phyloP scores from a whole-genome alignment of 1,284 basidiomycete species.

The Xerocomus amazonicus region DNA sequence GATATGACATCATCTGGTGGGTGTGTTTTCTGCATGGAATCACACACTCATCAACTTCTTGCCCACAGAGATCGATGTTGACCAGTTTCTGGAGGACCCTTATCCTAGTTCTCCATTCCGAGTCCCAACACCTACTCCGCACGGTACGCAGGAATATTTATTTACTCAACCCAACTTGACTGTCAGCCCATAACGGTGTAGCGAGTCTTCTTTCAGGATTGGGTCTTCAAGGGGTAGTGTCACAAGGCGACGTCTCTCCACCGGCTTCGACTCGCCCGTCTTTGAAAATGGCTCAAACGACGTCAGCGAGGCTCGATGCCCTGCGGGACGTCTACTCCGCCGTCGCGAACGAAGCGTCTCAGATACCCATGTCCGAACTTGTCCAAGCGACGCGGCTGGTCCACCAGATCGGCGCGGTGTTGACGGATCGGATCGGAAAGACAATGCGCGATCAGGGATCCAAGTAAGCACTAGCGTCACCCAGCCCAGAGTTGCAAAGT shows the following conservation, averaged over 20 bases:
- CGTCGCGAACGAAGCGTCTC: slow-evolving; percentile 35
- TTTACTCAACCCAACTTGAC: background rate
- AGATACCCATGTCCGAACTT: slow-evolving; percentile 38
- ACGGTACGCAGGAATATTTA: slow-evolving; percentile 7
- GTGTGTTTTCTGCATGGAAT: background rate
- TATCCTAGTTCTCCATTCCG: slow-evolving; percentile 6
- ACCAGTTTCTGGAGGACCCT: slow-evolving; percentile 17
- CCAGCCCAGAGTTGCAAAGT: too few species aligned
- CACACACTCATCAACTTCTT: background rate
- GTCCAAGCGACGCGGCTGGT: slow-evolving; percentile 36
- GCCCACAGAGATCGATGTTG: slow-evolving; percentile 22
- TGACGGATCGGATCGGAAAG: slow-evolving; percentile 38
- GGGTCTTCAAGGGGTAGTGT: slow-evolving; percentile 4
- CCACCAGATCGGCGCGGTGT: slow-evolving; percentile 35
- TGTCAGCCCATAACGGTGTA: background rate
- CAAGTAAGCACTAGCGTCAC: background rate
- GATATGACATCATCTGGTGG: slow-evolving; percentile 25
- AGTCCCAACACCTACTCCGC: background rate
- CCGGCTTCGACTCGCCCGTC: slow-evolving; percentile 14
- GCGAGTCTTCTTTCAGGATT: background rate
- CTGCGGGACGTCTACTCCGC: slow-evolving; percentile 35
- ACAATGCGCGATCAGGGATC: slow-evolving; percentile 18
- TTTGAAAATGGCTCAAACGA: slow-evolving; percentile 30
- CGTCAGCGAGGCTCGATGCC: slow-evolving; percentile 33
- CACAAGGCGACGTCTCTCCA: slow-evolving; percentile 9